A percentile compares a stretch with the other conserved stretches of the same genome.
phyloP scores from a whole-genome alignment of 2,329 filamentous ascomycete genomes.

The Hypocreales sp. region DNA sequence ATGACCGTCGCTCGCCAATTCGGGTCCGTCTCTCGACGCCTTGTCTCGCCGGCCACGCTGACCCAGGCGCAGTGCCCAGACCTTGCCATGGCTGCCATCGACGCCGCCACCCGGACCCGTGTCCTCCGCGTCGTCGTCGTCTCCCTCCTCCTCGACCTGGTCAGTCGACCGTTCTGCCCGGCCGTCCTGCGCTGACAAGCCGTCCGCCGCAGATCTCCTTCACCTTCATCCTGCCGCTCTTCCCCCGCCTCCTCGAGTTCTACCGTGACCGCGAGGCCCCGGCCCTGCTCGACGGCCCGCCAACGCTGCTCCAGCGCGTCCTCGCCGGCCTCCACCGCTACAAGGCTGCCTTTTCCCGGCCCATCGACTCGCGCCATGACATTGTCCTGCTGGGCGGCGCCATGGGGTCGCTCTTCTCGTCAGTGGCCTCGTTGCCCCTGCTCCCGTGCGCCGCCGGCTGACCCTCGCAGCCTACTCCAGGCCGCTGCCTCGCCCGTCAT shows the following conservation, averaged over 20 bases:
- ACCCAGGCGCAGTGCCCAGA: too few relatives aligned
- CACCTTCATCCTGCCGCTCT: conserved; percentile 93
- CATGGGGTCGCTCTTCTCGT: conserved; percentile 79
- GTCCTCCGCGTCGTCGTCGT: conserved; percentile 80
- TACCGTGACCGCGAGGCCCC: conserved; percentile 72
- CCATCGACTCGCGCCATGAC: conserved; percentile 93
- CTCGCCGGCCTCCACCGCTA: conserved; percentile 80
- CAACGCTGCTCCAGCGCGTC: conserved; percentile 62
- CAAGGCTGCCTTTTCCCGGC: conserved; percentile 81
- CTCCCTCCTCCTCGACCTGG: conserved; percentile 78
- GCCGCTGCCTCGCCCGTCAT: conserved; percentile 87
- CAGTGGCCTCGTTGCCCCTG: conserved; percentile 11
- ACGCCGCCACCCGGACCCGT: conserved; percentile 50
- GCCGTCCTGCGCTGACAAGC: not conserved
- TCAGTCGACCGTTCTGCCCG: conserved; percentile 21
- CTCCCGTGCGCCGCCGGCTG: too few relatives aligned
- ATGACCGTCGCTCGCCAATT: not conserved
- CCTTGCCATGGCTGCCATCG: conserved; percentile 26
- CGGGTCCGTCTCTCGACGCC: not conserved
- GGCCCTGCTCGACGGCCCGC: conserved; percentile 25
- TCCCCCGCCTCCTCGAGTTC: conserved; percentile 89
- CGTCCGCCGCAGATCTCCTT: conserved; percentile 63
- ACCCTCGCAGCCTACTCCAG: conserved; percentile 54
- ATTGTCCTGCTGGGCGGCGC: conserved; percentile 91
- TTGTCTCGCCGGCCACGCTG: not conserved